Evolutionary conservation across 208 protist genomes (phyloP), one percentile per base, ranked within the genome.

Genomic region (Acanthamoeba divionensis): DNA sequence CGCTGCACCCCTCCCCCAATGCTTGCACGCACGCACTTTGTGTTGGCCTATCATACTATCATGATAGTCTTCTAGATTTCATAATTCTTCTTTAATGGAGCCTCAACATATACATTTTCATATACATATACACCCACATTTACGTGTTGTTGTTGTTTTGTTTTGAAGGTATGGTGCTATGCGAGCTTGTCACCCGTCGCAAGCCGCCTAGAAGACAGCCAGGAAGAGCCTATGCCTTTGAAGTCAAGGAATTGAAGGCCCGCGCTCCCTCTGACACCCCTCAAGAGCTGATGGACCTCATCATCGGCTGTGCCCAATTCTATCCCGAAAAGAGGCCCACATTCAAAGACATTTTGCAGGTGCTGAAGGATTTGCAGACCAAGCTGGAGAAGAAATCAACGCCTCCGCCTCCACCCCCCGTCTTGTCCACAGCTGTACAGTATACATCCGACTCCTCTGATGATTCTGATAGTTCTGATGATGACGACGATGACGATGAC

Each of bases 271-370:
- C 48, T 0, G 73, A 83, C 48, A 62, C 73, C 50, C 73, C 73
- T 29, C 48, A 26, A 18, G 73, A 54, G 24, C 73, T 83, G 9
- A 63, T 54, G 45, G 48, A 83, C 48, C 73, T 83, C 13, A 54
- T 83, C 73, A 18, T 54, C 73, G 45, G 63, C 73, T 83, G 73
- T 33, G 38, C 45, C n/a, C 44, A 62, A 52, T 63, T 62, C 29
- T 83, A 54, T n/a, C 73, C 73, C n/a, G 48, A 83, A 52, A 62
- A 83, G 73, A 26, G 73, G 38, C 73, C 73, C 73, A 83, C 73
- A 45, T 83, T 83, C 73, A 62, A 31, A 52, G 73, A 83, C 48
- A 83, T 83, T 52, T 15, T 83, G 2, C 48, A 54, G 44, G 48
- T 47, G 13, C 44, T 83, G 50, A 83, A 83, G 73, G 73, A 54